Evolutionary conservation across 495 filamentous ascomycete species (phyloP).

Genomic region (Massariosphaeria phaeospora): DNA sequence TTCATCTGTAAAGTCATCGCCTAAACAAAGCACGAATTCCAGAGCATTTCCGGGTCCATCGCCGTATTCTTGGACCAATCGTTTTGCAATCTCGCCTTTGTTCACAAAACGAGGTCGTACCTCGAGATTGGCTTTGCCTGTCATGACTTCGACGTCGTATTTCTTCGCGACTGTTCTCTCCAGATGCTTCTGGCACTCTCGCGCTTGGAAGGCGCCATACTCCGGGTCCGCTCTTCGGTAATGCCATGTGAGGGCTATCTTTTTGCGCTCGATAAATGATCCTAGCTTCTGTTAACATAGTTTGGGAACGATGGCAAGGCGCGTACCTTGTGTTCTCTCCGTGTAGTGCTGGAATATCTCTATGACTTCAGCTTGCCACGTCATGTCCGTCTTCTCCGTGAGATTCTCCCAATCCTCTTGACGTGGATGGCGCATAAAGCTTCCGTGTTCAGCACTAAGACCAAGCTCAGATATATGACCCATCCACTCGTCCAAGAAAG

Average conservation of each 20-base stretch:
- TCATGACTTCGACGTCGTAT: constrained; percentile 91
- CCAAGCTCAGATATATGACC: constrained; percentile 80
- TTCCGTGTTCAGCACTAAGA: constrained; percentile 91
- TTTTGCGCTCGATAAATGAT: constrained; percentile 87
- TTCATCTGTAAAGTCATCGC: constrained; percentile 96
- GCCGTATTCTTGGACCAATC: constrained; percentile 63
- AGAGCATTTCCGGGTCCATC: constrained; percentile 47
- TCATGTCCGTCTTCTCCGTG: constrained; percentile 76
- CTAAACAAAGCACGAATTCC: constrained; percentile 81
- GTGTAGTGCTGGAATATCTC: constrained; percentile 79
- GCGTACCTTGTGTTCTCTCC: constrained; percentile 68
- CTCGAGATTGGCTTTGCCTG: constrained; percentile 91
- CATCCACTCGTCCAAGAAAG: constrained; percentile 80
- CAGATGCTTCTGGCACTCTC: constrained; percentile 70
- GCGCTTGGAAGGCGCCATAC: constrained; percentile 67
- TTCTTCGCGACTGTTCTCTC: constrained; percentile 65
- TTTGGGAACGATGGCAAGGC: not conserved
- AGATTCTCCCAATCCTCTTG: constrained; percentile 76
- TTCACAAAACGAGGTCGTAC: constrained; percentile 95
- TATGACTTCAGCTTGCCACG: constrained; percentile 77
- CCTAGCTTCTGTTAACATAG: constrained; percentile 42
- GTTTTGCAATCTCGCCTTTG: constrained; percentile 87
- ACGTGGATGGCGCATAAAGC: constrained; percentile 78
- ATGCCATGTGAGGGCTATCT: constrained; percentile 92
- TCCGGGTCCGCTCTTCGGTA: constrained; percentile 86